Evolutionary conservation across 768 basidiomycete species (phyloP), one percentile per base, ranked within the genome.

Genomic region (Phanerochaete carnosa): DNA sequence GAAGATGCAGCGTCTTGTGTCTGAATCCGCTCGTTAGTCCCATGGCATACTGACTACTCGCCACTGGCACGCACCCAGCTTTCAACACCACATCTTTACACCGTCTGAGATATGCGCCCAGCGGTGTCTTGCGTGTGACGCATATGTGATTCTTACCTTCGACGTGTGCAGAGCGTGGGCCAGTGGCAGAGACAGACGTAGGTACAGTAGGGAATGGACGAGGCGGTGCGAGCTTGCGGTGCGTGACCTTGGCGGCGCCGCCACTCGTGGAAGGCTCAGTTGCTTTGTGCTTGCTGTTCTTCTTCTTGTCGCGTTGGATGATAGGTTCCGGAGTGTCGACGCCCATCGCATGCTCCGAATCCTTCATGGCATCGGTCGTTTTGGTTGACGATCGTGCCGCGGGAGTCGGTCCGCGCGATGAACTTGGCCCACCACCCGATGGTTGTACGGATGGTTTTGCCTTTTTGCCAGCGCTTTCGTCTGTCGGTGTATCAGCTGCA

Each of bases 141-240:
- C 90, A 92, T 55, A 94, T 87, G 65, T 83, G 77, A 65, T 92
- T 92, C 70, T 90, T 93, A 60, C 91, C 92, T 69, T 92, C 89
- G 49, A 78, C 83, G 63, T 90, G 90, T 33, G 85, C 81, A 6
- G 92, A 92, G 33, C 84, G 86, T 26, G 92, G 91, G 0, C 92
- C 92, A 0, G 90, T 90, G 5, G 88, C 89, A 60, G 87, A 87
- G 23, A 86, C 88, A n/a, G 87, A 87, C 1, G 80, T 72, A 30
- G 91, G 82, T 4, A 94, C 88, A 0, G 85, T 85, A 32, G 92
- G 88, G 69, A 85, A 92, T 2, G 92, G 92, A 37, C 90, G 81
- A 8, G 84, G 80, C 12, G 92, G 89, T 2, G 79, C 81, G 43
- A 94, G 83, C 66, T 89, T 92, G 32, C 81, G 82, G 46, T 88